phyloP scores from a whole-genome alignment of 345 rosid genomes.

The Eucalyptus erythrocorys region DNA sequence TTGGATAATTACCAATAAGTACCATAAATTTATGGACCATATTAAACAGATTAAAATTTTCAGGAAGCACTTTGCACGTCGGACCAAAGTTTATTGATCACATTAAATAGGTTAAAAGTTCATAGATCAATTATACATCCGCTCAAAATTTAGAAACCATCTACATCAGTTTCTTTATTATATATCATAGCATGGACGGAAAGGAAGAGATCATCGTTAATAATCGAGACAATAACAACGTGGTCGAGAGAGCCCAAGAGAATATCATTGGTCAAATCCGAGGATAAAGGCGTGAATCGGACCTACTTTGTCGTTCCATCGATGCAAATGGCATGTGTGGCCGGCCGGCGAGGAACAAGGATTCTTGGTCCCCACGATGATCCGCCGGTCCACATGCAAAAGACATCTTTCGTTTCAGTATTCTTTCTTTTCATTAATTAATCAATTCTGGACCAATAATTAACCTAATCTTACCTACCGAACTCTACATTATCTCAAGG shows the following conservation, averaged over 20 bases:
- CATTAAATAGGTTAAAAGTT: fast-evolving
- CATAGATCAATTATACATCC: fast-evolving
- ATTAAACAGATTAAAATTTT: no score
- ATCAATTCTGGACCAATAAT: background rate
- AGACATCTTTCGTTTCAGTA: background rate
- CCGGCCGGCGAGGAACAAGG: background rate
- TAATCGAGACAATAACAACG: background rate
- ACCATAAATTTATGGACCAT: no score
- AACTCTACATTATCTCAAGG: background rate
- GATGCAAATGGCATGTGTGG: background rate
- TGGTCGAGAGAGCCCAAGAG: background rate
- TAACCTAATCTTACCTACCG: background rate
- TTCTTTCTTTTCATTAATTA: background rate
- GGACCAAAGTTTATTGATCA: fast-evolving
- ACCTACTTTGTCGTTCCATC: background rate
- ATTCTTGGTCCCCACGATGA: background rate
- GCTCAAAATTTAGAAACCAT: no score
- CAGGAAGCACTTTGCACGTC: fast-evolving
- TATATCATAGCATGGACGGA: no score
- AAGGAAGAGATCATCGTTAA: background rate
- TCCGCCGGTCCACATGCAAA: background rate
- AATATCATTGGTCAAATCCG: background rate
- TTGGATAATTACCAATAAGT: no score
- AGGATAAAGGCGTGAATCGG: background rate
- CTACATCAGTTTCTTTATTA: fast-evolving